Percentiles rank a stretch among this genome's conserved stretches.
phyloP scores from a whole-genome alignment of 352 stramenopile species.

The Achlya hypogyna region DNA sequence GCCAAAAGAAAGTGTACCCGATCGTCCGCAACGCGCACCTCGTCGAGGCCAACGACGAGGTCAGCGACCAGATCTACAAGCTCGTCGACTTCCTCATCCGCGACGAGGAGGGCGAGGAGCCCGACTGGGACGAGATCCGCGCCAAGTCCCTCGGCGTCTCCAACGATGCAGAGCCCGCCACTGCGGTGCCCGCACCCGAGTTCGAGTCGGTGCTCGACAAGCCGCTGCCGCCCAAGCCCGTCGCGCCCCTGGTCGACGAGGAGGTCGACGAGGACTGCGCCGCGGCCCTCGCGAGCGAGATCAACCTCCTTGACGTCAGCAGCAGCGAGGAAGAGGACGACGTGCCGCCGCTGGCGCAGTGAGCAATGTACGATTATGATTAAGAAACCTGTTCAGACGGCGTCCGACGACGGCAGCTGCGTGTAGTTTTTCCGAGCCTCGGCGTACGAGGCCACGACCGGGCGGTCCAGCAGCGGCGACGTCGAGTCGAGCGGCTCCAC shows the following conservation, averaged over 20 bases:
- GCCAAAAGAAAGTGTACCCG: constrained; percentile 79
- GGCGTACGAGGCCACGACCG: constrained; percentile 38
- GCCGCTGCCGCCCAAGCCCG: constrained; percentile 29
- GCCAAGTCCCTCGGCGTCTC: constrained; percentile 44
- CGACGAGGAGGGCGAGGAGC: constrained; percentile 78
- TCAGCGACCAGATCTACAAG: constrained; percentile 84
- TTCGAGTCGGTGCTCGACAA: constrained; percentile 28
- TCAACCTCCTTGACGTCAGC: constrained; percentile 68
- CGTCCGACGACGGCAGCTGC: constrained; percentile 27
- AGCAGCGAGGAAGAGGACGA: constrained; percentile 74
- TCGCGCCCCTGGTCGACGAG: constrained; percentile 37
- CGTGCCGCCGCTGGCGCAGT: constrained; percentile 5
- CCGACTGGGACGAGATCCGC: constrained; percentile 71
- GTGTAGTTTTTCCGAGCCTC: constrained; percentile 44
- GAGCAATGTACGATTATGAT: not conserved
- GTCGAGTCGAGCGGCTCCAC: constrained; percentile 41
- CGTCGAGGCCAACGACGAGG: constrained; percentile 66
- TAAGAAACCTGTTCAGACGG: not conserved
- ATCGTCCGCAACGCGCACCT: constrained; percentile 79
- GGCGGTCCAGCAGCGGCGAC: constrained; percentile 39
- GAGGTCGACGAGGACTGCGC: constrained; percentile 59
- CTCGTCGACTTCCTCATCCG: constrained; percentile 82
- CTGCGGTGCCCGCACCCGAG: constrained; percentile 13
- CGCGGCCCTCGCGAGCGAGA: constrained; percentile 54
- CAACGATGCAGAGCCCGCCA: constrained; percentile 25